phyloP scores from a whole-genome alignment of 345 rosid genomes.

The Corchorus olitorius region DNA sequence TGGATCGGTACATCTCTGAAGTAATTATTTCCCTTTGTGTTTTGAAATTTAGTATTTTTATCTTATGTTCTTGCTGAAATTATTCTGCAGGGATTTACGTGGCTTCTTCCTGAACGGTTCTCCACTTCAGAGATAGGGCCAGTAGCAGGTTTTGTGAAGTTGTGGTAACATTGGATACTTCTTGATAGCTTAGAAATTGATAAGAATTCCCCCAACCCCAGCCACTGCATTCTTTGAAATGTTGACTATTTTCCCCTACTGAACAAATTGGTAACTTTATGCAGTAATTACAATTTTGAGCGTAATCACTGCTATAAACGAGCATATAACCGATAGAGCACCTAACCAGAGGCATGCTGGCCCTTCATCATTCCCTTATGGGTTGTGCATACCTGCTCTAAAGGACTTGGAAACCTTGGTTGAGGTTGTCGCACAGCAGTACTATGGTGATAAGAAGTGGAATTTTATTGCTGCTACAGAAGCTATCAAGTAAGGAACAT shows the following conservation, averaged over 20 bases:
- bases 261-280: conserved; percentile 34
- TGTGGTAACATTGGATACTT: conserved; percentile 82
- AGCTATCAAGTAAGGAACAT: conserved; percentile 68
- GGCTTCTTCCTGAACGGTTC: conserved; percentile 93
- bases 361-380: conserved; percentile 62
- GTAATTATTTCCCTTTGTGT: neutral
- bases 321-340: conserved; percentile 75
- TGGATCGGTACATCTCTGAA: neutral
- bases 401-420: conserved; percentile 89
- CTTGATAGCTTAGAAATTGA: conserved; percentile 32
- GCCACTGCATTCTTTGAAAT: neutral
- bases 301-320: conserved; percentile 76
- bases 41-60: neutral
- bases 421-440: conserved; percentile 85
- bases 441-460: conserved; percentile 85
- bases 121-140: conserved; percentile 92
- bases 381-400: conserved; percentile 70
- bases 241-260: neutral
- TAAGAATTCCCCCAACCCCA: conserved; percentile 8
- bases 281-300: conserved; percentile 88
- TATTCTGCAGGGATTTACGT: conserved; percentile 79
- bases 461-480: conserved; percentile 79
- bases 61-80: conserved; percentile 23
- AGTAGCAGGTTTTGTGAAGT: conserved; percentile 97
- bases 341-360: conserved; percentile 43